phyloP scores from a whole-genome alignment of 345 rosid species.

The Fremontodendron californicum region DNA sequence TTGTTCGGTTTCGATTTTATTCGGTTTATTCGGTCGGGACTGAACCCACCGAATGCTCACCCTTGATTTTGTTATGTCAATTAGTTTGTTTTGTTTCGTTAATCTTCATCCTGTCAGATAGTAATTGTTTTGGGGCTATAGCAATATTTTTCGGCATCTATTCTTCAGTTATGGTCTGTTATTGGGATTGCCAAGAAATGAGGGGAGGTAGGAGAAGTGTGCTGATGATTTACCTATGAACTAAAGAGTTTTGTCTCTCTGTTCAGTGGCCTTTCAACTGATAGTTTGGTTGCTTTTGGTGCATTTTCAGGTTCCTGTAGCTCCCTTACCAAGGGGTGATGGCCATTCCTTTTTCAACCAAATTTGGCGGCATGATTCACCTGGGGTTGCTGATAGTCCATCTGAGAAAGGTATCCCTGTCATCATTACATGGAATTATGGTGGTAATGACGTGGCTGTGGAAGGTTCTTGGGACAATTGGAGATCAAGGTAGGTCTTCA shows the following conservation, averaged over 20 bases:
- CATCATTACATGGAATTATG: slow-evolving; percentile 77
- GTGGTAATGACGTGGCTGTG: slow-evolving; percentile 79
- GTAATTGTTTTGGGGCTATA: neutral
- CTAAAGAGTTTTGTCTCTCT: slow-evolving; percentile 2
- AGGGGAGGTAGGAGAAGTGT: neutral
- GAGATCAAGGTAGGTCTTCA: slow-evolving; percentile 52
- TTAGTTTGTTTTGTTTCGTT: neutral
- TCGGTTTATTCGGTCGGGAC: too few relatives aligned
- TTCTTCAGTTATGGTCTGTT: neutral
- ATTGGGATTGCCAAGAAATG: neutral
- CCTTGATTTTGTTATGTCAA: too few relatives aligned
- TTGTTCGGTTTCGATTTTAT: too few relatives aligned
- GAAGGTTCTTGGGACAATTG: slow-evolving; percentile 98
- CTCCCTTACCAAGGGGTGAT: slow-evolving; percentile 58
- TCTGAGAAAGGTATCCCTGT: slow-evolving; percentile 68
- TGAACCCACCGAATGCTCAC: too few relatives aligned
- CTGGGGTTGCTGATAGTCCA: slow-evolving; percentile 34
- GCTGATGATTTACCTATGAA: neutral
- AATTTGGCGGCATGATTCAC: slow-evolving; percentile 49
- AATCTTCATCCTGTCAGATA: neutral
- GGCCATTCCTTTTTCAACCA: slow-evolving; percentile 39
- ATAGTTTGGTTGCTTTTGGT: slow-evolving; percentile 4
- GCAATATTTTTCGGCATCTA: neutral
- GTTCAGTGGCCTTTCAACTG: slow-evolving; percentile 18
- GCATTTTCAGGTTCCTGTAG: slow-evolving; percentile 52